Percentiles rank a stretch among this genome's conserved stretches.
phyloP scores from a whole-genome alignment of 164 flowering plant species.

The Tetracentron sinense region DNA sequence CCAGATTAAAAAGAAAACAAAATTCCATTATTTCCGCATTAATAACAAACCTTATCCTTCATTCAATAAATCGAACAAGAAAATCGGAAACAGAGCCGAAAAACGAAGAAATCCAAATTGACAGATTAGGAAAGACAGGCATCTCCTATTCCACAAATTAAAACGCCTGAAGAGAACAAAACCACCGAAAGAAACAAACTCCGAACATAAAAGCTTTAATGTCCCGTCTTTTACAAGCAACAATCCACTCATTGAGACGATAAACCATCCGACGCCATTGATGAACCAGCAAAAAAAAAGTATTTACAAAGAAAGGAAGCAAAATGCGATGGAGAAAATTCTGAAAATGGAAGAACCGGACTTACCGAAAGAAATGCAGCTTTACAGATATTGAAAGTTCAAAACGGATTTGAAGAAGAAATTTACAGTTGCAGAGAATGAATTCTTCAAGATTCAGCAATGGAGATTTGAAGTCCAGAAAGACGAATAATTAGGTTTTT shows the following conservation, averaged over 20 bases:
- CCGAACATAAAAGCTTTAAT: no score
- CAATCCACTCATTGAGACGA: no score
- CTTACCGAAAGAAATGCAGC: conserved; percentile 10
- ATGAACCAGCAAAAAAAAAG: not conserved
- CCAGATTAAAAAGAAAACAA: not conserved
- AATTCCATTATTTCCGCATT: conserved; percentile 5
- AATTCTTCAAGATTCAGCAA: not conserved
- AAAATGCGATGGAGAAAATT: not conserved
- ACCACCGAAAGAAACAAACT: no score
- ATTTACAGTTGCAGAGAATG: not conserved
- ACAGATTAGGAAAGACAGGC: not conserved
- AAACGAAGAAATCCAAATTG: not conserved
- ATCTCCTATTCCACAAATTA: no score
- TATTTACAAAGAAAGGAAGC: not conserved
- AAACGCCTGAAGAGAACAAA: no score
- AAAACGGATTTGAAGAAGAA: conserved; percentile 7
- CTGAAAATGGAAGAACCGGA: conserved; percentile 4
- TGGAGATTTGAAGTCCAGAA: not conserved
- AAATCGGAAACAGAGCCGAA: not conserved
- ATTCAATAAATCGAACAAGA: no score
- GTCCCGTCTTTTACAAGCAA: no score
- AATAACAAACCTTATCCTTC: conserved; percentile 2
- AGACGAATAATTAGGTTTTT: conserved; percentile 7
- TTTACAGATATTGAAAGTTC: not conserved
- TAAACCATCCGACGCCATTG: not conserved